Evolutionary conservation across 495 filamentous ascomycete genomes (phyloP).

Genomic region (Penicillium soppii): DNA sequence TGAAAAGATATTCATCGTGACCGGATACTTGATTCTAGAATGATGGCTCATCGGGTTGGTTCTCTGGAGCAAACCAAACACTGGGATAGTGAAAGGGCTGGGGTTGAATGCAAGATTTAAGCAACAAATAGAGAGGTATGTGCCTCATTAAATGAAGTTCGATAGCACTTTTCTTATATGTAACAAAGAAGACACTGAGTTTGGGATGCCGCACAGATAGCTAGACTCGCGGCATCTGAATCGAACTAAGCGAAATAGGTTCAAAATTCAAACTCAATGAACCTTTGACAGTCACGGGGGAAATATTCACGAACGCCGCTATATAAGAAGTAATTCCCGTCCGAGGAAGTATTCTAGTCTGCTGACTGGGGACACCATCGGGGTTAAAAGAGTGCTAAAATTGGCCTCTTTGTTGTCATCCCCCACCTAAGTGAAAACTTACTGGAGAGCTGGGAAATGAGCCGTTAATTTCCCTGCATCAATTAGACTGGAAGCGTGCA

Average conservation of each 20-base stretch:
- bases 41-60: no score
- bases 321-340: not conserved
- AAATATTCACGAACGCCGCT: no score
- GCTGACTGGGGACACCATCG: not conserved
- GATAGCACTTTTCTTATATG: not conserved
- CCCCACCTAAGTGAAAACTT: not conserved
- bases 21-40: not conserved
- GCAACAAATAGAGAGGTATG: not conserved
- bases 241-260: not conserved
- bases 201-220: slow-evolving; percentile 1
- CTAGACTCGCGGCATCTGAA: not conserved
- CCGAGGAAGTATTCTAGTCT: not conserved
- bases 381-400: slow-evolving; percentile 9
- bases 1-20: not conserved
- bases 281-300: not conserved
- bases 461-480: not conserved
- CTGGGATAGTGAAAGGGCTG: not conserved
- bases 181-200: slow-evolving; percentile 5
- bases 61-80: not conserved
- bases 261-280: not conserved
- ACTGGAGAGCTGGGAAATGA: not conserved
- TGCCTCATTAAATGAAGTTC: not conserved
- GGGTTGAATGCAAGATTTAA: not conserved
- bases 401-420: slow-evolving; percentile 20
- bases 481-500: not conserved